phyloP scores from a whole-genome alignment of 2,329 filamentous ascomycete genomes.

The Nannizzia gypsea region DNA sequence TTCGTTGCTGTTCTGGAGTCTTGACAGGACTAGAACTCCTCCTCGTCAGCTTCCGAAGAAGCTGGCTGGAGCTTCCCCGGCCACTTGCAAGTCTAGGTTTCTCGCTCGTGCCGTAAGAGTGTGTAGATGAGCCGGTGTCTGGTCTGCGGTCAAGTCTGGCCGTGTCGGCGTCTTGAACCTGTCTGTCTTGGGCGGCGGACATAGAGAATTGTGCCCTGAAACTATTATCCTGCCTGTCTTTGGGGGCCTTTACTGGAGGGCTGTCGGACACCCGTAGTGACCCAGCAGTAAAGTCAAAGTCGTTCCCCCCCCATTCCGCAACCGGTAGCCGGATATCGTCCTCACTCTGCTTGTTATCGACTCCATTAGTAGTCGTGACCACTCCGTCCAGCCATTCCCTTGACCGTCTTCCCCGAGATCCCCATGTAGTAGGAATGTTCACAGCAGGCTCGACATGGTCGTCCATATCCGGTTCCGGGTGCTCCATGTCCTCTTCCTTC shows the following conservation, averaged over 20 bases:
- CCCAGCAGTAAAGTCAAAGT: slow-evolving; percentile 21
- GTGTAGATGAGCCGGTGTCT: slow-evolving; percentile 30
- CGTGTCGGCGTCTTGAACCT: background rate
- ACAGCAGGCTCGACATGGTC: slow-evolving; percentile 22
- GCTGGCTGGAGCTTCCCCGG: slow-evolving; percentile 27
- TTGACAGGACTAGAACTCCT: slow-evolving; percentile 24
- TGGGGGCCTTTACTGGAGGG: slow-evolving; percentile 13
- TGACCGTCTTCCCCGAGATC: slow-evolving; percentile 22
- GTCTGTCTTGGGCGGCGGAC: background rate
- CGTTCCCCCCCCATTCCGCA: slow-evolving; percentile 19
- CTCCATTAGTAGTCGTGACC: slow-evolving; percentile 13
- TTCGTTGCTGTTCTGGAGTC: slow-evolving; percentile 27
- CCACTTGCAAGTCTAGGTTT: slow-evolving; percentile 21
- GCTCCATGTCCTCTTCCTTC: slow-evolving; percentile 17
- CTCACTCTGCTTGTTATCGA: slow-evolving; percentile 1
- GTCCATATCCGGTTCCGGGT: slow-evolving; percentile 9
- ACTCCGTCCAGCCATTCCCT: slow-evolving; percentile 28
- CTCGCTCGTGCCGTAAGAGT: slow-evolving; percentile 23
- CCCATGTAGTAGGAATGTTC: slow-evolving; percentile 31
- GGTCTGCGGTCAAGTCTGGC: slow-evolving; percentile 23
- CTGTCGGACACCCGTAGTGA: slow-evolving; percentile 24
- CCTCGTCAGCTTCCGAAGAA: slow-evolving; percentile 33
- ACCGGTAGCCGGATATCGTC: slow-evolving; percentile 4
- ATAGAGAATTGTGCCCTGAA: background rate
- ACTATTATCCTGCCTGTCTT: background rate